Base-by-base conservation (phyloP, 768 basidiomycete species). In the Suillus plorans region DNA sequence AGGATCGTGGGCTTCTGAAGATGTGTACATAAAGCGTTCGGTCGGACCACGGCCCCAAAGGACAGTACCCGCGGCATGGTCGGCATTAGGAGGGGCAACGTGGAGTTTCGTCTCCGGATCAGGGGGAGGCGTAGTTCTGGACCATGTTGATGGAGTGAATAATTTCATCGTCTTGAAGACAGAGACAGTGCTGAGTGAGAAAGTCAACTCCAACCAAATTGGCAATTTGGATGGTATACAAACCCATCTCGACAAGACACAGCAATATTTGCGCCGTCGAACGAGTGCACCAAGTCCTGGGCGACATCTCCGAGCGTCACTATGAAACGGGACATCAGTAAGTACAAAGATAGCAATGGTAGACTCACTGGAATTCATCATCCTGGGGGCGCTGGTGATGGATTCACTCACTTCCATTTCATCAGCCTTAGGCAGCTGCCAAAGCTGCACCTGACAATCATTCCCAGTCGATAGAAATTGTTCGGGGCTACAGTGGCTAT, bases 1-100 rank as follows among this genome's bases (percentile, higher is more conserved):
- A 18, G 42, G 13, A 53, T 4, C 55, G 25, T 62, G 67, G 5
- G 85, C 81, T 67, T 88, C 88, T 1, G 86, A 85, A 1, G 86
- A 89, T 1, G 85, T 84, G 70, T 87, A 87, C 16, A 89, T 66
- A 13, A 77, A 64, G 16, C 78, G 67, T 0, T 77, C 66, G 0
- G 84, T 81, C 0, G 70, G 57, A 0, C 73, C 80, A 22, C 41
- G 52, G 2, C 88, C 88, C 89, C 89, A 90, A 10, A 73, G 71
- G 28, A 86, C 80, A 7, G 81, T 73, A 4, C 87, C 88, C 36
- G 81, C 71, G 28, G 74, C 73, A 14, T 78, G 78, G 16, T 41
- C 59, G 3, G 68, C 69, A 18, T 61, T 57, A 44, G 58, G 61
- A 28, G 70, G 69, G 37, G 74, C 65, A 18, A 63, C 68, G 8